Conservation (phyloP, 2,329 filamentous ascomycete species). For the Lachnellula suecica region DNA sequence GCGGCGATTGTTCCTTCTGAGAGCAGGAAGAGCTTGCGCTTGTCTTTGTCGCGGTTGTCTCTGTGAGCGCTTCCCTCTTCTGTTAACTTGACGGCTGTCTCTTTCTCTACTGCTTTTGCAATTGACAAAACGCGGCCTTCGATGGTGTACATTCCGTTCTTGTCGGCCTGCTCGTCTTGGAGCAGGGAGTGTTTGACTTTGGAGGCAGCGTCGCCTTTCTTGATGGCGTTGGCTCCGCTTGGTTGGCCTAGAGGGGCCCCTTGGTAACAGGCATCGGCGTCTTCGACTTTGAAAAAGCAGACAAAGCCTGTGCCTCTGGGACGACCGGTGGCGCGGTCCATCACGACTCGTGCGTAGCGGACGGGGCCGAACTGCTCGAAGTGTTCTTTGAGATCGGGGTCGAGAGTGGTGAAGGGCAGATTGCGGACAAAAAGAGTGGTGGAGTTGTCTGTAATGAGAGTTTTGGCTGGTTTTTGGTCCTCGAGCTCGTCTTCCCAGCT, state of each 20-base stretch:
- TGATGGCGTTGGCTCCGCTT: slow-evolving; percentile 34
- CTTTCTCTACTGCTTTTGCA: slow-evolving; percentile 79
- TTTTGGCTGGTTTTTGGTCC: slow-evolving; percentile 35
- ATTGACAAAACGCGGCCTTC: slow-evolving; percentile 86
- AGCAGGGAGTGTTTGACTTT: slow-evolving; percentile 76
- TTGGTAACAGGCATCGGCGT: slow-evolving; percentile 75
- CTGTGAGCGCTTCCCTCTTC: slow-evolving; percentile 63
- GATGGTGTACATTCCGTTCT: slow-evolving; percentile 82
- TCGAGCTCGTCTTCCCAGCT: slow-evolving; percentile 40
- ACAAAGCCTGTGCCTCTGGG: slow-evolving; percentile 94
- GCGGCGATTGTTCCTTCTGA: slow-evolving; percentile 79
- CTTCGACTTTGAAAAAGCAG: slow-evolving; percentile 78
- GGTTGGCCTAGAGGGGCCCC: slow-evolving; percentile 64
- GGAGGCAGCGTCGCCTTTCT: slow-evolving; percentile 32
- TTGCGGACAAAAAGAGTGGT: slow-evolving; percentile 92
- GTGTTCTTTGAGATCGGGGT: slow-evolving; percentile 79
- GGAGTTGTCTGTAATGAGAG: slow-evolving; percentile 58
- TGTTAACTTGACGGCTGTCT: slow-evolving; percentile 73
- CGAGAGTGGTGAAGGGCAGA: slow-evolving; percentile 82
- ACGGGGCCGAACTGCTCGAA: slow-evolving; percentile 87
- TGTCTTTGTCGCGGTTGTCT: slow-evolving; percentile 76
- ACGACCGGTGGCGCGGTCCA: slow-evolving; percentile 81
- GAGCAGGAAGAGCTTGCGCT: slow-evolving; percentile 84
- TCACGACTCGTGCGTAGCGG: slow-evolving; percentile 86
- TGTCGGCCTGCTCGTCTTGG: slow-evolving; percentile 81